A percentile compares a stretch with the other conserved stretches of the same genome.
Evolutionary conservation across 1,284 basidiomycete genomes (phyloP).

Genomic region (Sanghuangporus weigelae): DNA sequence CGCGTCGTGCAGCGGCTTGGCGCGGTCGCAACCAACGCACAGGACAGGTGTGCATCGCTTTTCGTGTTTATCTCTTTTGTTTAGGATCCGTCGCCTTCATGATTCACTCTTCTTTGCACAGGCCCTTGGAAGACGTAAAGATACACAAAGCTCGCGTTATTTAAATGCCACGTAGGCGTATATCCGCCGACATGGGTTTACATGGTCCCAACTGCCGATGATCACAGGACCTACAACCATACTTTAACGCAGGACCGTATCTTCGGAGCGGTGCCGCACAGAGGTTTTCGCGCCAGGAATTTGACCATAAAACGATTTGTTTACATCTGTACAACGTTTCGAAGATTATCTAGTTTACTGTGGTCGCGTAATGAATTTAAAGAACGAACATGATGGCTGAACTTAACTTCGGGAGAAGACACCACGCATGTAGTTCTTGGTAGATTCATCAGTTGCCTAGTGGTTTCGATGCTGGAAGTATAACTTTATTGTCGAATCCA

Average conservation of each 20-base stretch:
- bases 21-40: conserved; percentile 71
- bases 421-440: not conserved
- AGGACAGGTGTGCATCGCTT: conserved; percentile 57
- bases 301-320: conserved; percentile 15
- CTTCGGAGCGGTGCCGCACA: conserved; percentile 11
- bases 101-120: conserved; percentile 28
- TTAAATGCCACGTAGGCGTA: conserved; percentile 24
- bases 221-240: not conserved
- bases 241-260: conserved; percentile 11
- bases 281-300: conserved; percentile 19
- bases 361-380: not conserved
- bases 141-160: conserved; percentile 65
- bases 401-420: not conserved
- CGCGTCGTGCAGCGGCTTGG: conserved; percentile 80
- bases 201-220: not conserved
- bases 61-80: not conserved
- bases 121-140: conserved; percentile 76
- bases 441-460: not conserved
- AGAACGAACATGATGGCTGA: not conserved
- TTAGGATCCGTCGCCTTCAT: conserved; percentile 16
- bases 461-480: not conserved
- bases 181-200: not conserved
- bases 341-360: not conserved
- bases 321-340: conserved; percentile 14
- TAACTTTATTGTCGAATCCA: too few relatives aligned